phyloP scores from a whole-genome alignment of 2,329 filamentous ascomycete genomes.

The Tolypocladium inflatum region DNA sequence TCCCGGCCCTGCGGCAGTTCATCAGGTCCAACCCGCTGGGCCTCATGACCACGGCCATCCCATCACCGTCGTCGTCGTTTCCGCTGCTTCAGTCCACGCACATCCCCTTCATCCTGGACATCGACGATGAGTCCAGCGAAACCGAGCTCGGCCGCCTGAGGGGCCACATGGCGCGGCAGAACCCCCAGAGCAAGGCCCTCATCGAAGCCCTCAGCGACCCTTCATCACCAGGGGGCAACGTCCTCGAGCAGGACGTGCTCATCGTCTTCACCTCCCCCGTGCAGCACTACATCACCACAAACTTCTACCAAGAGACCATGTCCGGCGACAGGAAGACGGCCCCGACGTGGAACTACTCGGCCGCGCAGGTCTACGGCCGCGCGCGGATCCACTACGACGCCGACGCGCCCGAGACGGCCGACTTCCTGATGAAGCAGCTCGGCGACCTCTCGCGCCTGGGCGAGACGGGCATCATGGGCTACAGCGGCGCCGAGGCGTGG shows the following conservation, averaged over 20 bases:
- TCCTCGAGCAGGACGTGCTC: conserved; percentile 43
- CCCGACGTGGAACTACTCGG: conserved; percentile 61
- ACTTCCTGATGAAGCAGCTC: conserved; percentile 42
- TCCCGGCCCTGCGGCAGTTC: conserved; percentile 40
- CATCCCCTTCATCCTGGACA: conserved; percentile 49
- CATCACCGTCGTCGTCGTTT: conserved; percentile 29
- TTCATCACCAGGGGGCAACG: conserved; percentile 5
- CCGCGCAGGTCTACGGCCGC: conserved; percentile 52
- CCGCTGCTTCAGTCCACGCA: conserved; percentile 48
- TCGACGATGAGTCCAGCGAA: conserved; percentile 27
- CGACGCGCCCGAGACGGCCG: conserved; percentile 29
- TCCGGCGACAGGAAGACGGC: conserved; percentile 50
- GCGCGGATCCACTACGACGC: conserved; percentile 43
- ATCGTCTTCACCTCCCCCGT: conserved; percentile 49
- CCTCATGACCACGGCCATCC: conserved; percentile 51
- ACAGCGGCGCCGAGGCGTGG: conserved; percentile 39
- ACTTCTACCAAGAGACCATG: conserved; percentile 59
- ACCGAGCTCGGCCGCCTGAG: conserved; percentile 34
- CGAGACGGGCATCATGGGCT: conserved; percentile 48
- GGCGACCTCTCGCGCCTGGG: conserved; percentile 38
- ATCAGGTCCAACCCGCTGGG: conserved; percentile 52
- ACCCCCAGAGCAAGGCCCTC: conserved; percentile 54
- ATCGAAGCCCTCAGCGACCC: conserved; percentile 30
- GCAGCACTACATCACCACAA: conserved; percentile 58
- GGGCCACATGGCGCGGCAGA: conserved; percentile 52